These are phyloP conservation scores for Rhizoctonia solani DNA, from an alignment of 1,284 basidiomycete species.

Conservation along the genomic window DNA sequence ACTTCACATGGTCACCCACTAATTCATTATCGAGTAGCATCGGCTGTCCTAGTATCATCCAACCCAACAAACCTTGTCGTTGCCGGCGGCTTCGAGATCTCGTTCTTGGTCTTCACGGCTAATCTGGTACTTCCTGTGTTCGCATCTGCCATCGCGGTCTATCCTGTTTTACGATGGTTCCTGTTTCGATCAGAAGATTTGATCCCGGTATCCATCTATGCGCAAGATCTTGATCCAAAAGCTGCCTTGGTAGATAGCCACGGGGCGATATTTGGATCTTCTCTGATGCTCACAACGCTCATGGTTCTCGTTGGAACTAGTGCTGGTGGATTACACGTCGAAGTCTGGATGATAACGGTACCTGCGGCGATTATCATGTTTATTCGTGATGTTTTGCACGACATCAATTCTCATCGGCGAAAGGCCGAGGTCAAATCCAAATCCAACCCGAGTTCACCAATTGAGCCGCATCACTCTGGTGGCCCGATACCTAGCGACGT, in stretches of 20 bases:
- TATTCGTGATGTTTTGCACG: slow-evolving; percentile 68
- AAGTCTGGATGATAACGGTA: slow-evolving; percentile 83
- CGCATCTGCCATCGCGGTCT: slow-evolving; percentile 35
- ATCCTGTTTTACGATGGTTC: slow-evolving; percentile 44
- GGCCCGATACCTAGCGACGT: slow-evolving; percentile 5
- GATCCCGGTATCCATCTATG: slow-evolving; percentile 24
- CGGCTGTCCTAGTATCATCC: slow-evolving; percentile 50
- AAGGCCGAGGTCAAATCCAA: slow-evolving; percentile 1
- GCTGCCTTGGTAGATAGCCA: slow-evolving; percentile 53
- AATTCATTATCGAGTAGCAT: slow-evolving; percentile 40
- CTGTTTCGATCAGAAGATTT: slow-evolving; percentile 42
- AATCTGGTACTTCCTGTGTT: slow-evolving; percentile 39
- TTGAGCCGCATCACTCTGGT: slow-evolving; percentile 34
- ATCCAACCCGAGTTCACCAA: slow-evolving; percentile 39
- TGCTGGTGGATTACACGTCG: slow-evolving; percentile 52
- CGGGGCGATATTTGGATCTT: slow-evolving; percentile 55
- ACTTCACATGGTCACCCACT: background rate
- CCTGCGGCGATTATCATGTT: slow-evolving; percentile 82
- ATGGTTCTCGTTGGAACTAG: slow-evolving; percentile 61
- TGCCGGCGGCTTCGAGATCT: slow-evolving; percentile 48
- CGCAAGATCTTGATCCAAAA: slow-evolving; percentile 48
- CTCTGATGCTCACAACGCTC: slow-evolving; percentile 57
- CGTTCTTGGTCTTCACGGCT: slow-evolving; percentile 42
- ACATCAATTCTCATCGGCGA: slow-evolving; percentile 43
- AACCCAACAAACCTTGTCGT: slow-evolving; percentile 55